Evolutionary conservation across 306 rosid genomes (phyloP).

Genomic region (Trifolium pratense): DNA sequence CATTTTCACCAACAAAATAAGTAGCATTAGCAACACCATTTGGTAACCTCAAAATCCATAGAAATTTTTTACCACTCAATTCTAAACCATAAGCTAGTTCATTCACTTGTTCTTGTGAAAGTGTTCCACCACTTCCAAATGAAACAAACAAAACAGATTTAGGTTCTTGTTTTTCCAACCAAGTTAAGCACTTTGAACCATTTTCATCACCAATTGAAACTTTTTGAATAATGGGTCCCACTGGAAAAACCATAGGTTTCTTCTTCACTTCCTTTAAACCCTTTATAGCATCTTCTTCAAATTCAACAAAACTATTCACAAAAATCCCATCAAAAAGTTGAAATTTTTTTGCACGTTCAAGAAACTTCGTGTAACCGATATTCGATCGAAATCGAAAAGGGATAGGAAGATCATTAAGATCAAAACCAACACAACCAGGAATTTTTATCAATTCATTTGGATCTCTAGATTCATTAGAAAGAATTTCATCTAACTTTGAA

Average conservation of each 20-base stretch:
- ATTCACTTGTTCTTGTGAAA: constrained; percentile 33
- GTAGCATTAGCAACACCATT: not conserved
- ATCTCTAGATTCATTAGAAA: constrained; percentile 40
- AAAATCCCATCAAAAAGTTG: constrained; percentile 36
- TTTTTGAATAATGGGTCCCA: constrained; percentile 50
- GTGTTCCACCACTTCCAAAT: constrained; percentile 34
- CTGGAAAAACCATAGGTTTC: constrained; percentile 29
- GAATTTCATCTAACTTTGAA: constrained; percentile 37
- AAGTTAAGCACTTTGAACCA: constrained; percentile 28
- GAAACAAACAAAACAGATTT: constrained; percentile 44
- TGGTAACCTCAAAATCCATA: constrained; percentile 47
- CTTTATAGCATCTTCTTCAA: constrained; percentile 26
- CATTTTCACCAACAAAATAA: constrained; percentile 20
- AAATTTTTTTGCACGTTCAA: constrained; percentile 1
- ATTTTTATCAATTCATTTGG: constrained; percentile 16
- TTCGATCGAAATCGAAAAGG: constrained; percentile 25
- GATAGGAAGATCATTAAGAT: constrained; percentile 7
- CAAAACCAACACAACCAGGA: constrained; percentile 41
- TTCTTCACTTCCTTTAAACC: not conserved
- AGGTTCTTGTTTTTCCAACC: constrained; percentile 44
- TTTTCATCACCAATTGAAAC: constrained; percentile 23
- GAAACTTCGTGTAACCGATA: constrained; percentile 18
- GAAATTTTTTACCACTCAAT: constrained; percentile 35
- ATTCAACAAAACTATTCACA: constrained; percentile 36
- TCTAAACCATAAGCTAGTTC: constrained; percentile 50